Evolutionary conservation across 805 yeast genomes (phyloP), one percentile per base, ranked within the genome.

Genomic region (Metschnikowia peoriensis): DNA sequence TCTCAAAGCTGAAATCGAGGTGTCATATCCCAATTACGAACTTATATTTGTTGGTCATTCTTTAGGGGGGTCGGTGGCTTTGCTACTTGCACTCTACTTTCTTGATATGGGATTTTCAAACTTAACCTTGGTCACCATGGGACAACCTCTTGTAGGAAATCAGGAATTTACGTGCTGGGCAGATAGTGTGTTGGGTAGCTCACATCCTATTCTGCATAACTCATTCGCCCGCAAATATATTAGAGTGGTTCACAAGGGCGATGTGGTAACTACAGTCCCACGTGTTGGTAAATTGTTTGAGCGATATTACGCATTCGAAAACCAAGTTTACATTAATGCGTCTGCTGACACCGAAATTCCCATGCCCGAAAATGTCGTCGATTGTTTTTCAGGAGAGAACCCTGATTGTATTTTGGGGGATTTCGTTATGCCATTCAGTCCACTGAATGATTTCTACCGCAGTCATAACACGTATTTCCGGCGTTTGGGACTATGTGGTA

Each of bases 71-170:
- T 66, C 77, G 1, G 68, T 75, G 34, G 75, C 72, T 0, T 56
- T 72, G 12, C 59, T 77, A 2, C 54, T 76, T 11, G 71, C 71
- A 7, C 59, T 75, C 14, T 70, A 73, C 49, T 70, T 66, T 48
- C 58, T 70, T 10, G 74, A 70, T 52, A 53, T 66, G 47, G 76
- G 76, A 1, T 68, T 59, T 50, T 63, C 67, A 15, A 62, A 64
- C 22, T 45, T 68, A 39, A 62, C 66, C 0, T 44, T 76, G 39
- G 67, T 74, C 5, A 75, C 80, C 1, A 66, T 75, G 72, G 81
- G 80, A 1, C 79, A 70, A 59, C 81, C 81, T 0, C 62, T 73
- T 22, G 52, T 73, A 7, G 81, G 80, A 1, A 76, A 77, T 56
- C 52, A 59, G 15, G 61, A 60, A n/a, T 74, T 76, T 50, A 66